These are phyloP conservation scores for Diplodia scrobiculata DNA, from an alignment of 2,329 filamentous ascomycete species.

Conservation along the genomic window DNA sequence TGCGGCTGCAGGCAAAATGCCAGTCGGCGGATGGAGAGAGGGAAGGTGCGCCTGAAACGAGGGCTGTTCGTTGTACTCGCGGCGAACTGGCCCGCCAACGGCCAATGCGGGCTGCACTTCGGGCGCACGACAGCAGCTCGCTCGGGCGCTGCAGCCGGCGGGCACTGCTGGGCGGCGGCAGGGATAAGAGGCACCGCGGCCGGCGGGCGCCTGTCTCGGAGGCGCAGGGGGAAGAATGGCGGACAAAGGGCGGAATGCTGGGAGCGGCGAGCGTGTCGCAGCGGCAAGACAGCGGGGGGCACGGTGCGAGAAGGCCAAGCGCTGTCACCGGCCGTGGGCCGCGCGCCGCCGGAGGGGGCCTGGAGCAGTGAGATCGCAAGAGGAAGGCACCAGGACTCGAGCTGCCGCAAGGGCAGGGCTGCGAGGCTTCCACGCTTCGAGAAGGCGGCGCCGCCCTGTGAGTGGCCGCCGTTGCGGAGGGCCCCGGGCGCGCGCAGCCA, in stretches of 20 bases:
- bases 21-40: constrained; percentile 29
- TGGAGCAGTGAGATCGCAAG: not conserved
- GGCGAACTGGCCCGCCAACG: constrained; percentile 23
- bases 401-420: not conserved
- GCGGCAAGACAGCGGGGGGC: constrained; percentile 5
- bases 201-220: constrained; percentile 8
- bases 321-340: not conserved
- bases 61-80: constrained; percentile 25
- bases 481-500: not conserved
- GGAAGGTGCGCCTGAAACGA: constrained; percentile 30
- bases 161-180: constrained; percentile 17
- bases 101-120: constrained; percentile 28
- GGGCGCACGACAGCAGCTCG: constrained; percentile 27
- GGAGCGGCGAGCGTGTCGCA: constrained; percentile 12
- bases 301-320: not conserved
- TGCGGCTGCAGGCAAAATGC: constrained; percentile 24
- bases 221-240: constrained; percentile 26
- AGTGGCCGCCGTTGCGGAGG: not conserved
- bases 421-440: not conserved
- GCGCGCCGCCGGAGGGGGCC: constrained; percentile 2
- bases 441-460: not conserved
- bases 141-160: not conserved
- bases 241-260: constrained; percentile 28
- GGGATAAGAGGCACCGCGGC: constrained; percentile 10
- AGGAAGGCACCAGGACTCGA: not conserved